Conservation (phyloP, 768 basidiomycete genomes). For the Punctularia strigosozonata region DNA sequence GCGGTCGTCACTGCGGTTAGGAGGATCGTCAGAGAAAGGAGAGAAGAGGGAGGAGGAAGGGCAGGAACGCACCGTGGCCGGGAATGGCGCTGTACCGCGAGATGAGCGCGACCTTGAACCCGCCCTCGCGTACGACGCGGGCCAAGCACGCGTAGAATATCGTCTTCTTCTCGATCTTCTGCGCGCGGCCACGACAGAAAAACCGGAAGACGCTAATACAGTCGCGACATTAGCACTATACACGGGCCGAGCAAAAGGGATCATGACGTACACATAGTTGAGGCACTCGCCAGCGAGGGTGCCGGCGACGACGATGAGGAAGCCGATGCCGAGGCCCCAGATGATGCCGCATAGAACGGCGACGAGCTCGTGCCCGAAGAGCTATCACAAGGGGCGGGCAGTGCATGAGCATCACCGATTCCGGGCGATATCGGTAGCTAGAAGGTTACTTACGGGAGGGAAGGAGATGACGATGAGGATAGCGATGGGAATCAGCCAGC, state of each 20-base stretch:
- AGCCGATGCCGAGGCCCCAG: conserved; percentile 29
- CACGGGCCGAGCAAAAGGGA: background rate
- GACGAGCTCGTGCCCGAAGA: conserved; percentile 33
- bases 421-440: no score
- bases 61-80: background rate
- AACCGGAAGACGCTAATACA: background rate
- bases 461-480: conserved; percentile 32
- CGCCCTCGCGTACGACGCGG: background rate
- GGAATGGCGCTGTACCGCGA: background rate
- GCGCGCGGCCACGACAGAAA: background rate
- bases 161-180: background rate
- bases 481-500: conserved; percentile 32
- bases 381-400: no score
- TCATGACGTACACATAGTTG: conserved; percentile 18
- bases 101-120: background rate
- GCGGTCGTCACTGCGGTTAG: conserved; percentile 18
- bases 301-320: conserved; percentile 22
- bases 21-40: no score
- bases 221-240: background rate
- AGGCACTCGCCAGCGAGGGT: conserved; percentile 25
- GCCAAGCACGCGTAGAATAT: background rate
- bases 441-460: conserved; percentile 22
- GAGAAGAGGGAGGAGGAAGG: no score
- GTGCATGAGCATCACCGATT: no score
- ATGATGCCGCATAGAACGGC: conserved; percentile 28